Evolutionary conservation across 202 grass and related monocot species (phyloP), one percentile per base, ranked within the genome.

Genomic region (Bolboschoenoplectus hybrid): DNA sequence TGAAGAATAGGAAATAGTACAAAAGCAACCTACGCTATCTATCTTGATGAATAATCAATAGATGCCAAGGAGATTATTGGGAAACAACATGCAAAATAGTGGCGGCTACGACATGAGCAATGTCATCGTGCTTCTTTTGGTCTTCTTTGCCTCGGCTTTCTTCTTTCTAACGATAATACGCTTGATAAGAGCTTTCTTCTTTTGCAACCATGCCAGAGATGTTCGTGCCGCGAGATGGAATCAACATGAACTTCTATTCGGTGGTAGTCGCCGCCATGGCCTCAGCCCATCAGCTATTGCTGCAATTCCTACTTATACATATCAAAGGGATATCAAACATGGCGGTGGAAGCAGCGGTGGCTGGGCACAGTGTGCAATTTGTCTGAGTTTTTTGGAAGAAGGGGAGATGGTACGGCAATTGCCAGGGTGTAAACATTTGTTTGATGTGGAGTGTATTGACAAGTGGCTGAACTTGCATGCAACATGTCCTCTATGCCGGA

Each of bases 371-470:
- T 86, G 84, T 2, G 14, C 84, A 17, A 70, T 86, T 67, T 86
- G 84, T 51, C 20, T 86, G 5, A 35, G 9, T 43, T n/a, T 63
- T 19, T 60, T 80, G 19, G 55, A 86, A n/a, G 84, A 80, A 64
- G 70, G 53, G n/a, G 38, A 86, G 84, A 86, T 36, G 19, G 84
- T 63, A 20, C 67, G 72, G 26, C 6, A 53, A 70, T 19, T 86
- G 51, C 51, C 74, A 1, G 20, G 46, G 6, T 86, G 84, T 41
- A 61, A 52, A 12, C 84, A 86, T 46, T 46, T 46, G 3, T 86
- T 86, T 86, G 72, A 80, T 77, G 1, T 52, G 38, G 69, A 86
- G 13, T 86, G 84, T 55, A 79, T 86, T 40, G 84, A 86, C 26
- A 78, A 57, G 53, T 86, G 84, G 84, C 19, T 86, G 17, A 20